phyloP scores from a whole-genome alignment of 208 protist genomes.

The Acanthamoeba healyi region DNA sequence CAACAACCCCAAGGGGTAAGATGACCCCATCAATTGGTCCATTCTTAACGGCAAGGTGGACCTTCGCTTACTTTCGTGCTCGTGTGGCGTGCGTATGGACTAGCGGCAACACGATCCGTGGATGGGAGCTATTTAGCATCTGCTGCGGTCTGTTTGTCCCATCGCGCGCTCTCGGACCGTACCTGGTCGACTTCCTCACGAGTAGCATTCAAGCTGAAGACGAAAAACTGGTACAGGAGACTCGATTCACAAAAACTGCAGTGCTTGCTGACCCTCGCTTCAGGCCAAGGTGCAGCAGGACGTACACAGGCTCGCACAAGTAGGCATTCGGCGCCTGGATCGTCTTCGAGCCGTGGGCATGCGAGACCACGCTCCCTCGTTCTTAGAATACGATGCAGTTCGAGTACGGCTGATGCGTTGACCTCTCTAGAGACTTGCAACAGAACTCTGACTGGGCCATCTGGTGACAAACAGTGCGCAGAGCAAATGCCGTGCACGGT shows the following conservation, averaged over 20 bases:
- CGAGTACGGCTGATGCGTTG: background rate
- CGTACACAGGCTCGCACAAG: background rate
- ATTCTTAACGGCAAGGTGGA: too few relatives aligned
- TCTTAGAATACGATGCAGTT: background rate
- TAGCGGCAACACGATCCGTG: background rate
- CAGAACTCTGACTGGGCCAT: too few relatives aligned
- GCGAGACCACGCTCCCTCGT: background rate
- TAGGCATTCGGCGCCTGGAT: background rate
- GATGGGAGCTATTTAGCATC: conserved; percentile 12
- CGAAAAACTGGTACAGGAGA: background rate
- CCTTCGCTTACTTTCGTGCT: too few relatives aligned
- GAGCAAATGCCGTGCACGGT: conserved; percentile 21
- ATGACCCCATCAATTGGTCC: background rate
- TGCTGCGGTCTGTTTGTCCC: conserved; percentile 31
- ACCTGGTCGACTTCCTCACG: conserved; percentile 3
- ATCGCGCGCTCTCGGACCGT: background rate
- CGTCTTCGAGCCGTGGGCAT: conserved; percentile 15
- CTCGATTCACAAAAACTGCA: too few relatives aligned
- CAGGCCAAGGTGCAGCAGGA: conserved; percentile 36
- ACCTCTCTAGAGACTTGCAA: too few relatives aligned
- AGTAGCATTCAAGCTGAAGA: background rate
- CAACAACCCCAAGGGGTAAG: background rate
- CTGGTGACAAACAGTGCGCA: background rate
- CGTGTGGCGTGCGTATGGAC: too few relatives aligned
- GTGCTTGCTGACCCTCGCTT: background rate